Conservation (phyloP, 164 flowering plant species). For the Vitis amurensis region DNA sequence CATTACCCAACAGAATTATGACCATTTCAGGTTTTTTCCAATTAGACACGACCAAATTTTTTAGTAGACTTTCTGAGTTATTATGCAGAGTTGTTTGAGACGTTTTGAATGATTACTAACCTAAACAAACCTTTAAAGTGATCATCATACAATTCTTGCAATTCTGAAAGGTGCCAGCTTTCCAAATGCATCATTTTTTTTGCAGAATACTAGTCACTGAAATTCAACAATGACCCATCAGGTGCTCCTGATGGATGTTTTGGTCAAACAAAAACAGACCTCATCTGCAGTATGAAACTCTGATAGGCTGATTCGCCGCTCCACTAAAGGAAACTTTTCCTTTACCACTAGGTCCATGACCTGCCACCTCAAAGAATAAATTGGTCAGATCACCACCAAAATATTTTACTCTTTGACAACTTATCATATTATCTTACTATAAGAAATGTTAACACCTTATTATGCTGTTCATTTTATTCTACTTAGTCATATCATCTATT, state of each 20-base stretch:
- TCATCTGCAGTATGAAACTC: slow-evolving; percentile 98
- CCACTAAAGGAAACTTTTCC: slow-evolving; percentile 71
- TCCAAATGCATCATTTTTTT: neutral
- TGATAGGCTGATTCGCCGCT: slow-evolving; percentile 87
- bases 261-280: slow-evolving; percentile 38
- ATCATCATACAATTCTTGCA: neutral
- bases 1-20: too few relatives aligned
- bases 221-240: neutral
- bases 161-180: neutral
- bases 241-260: neutral
- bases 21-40: too few relatives aligned
- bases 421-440: too few relatives aligned
- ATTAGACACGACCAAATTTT: too few relatives aligned
- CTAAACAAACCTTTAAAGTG: too few relatives aligned
- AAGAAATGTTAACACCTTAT: too few relatives aligned
- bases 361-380: slow-evolving; percentile 39
- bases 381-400: neutral
- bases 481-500: too few relatives aligned
- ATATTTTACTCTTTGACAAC: too few relatives aligned
- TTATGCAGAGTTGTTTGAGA: too few relatives aligned
- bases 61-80: too few relatives aligned
- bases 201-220: neutral
- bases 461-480: too few relatives aligned
- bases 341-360: slow-evolving; percentile 91
- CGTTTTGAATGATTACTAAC: too few relatives aligned